Evolutionary conservation across 768 basidiomycete genomes (phyloP), one percentile per base, ranked within the genome.

Genomic region (Macrolepiota albuminosa): DNA sequence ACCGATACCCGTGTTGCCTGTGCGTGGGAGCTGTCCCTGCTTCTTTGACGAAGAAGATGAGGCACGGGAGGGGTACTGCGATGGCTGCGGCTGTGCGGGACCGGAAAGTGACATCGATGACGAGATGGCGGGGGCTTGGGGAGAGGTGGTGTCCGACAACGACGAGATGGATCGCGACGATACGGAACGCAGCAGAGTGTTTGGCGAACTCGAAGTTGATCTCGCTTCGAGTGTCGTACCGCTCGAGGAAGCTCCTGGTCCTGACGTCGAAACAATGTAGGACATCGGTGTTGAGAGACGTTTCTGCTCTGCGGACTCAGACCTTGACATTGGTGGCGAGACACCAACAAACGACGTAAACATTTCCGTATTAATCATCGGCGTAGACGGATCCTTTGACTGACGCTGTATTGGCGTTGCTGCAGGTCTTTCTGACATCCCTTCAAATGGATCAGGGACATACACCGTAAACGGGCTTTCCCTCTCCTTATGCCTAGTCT

Each of bases 381-480:
- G 42, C 6, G 33, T 33, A 31, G 57, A 36, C 33, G 42, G n/a
- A 49, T 34, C 45, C 40, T 46, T n/a, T 31, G 7, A 29, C 45
- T 6, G 13, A 10, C 26, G 21, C 21, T 49, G 56, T 48, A 47
- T 52, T 24, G 57, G 49, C 8, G 58, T 56, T 18, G 45, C 60
- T 31, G 33, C 43, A 31, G 60, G 51, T n/a, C 57, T 48, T 37
- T 56, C 52, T 24, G 56, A 46, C 53, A 54, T 24, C 37, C 46
- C n/a, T 26, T 59, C 46, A 6, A 37, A 43, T 10, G 48, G 37
- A 13, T 58, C 40, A 47, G 75, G 72, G 5, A 74, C 69, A 54
- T 73, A 76, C 11, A 75, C 63, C 40, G 78, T 80, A 61, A 82
- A 80, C 16, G 79, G 81, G 43, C 70, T 73, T 59, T 78, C 74